Conservation (phyloP, 1,284 basidiomycete genomes). For the Butyriboletus appendiculatus region DNA sequence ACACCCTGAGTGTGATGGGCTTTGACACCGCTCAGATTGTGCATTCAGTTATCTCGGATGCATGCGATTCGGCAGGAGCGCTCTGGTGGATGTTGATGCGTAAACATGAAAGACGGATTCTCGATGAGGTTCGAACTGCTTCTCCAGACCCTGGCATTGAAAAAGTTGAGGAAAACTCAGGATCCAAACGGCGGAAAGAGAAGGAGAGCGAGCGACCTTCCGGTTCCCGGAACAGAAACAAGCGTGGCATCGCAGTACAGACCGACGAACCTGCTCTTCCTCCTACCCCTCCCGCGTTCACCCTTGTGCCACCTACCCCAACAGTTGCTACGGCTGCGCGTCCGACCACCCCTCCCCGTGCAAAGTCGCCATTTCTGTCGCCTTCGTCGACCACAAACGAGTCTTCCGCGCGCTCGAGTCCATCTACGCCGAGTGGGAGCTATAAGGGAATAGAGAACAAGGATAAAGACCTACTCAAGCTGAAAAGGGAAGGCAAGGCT, state of each 20-base stretch:
- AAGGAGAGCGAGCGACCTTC: constrained; percentile 32
- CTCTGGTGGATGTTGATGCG: constrained; percentile 96
- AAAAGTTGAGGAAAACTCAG: constrained; percentile 23
- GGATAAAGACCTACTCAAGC: constrained; percentile 49
- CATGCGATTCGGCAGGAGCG: constrained; percentile 91
- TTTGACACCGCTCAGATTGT: constrained; percentile 94
- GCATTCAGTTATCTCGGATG: constrained; percentile 89
- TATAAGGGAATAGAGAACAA: constrained; percentile 43
- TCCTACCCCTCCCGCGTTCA: constrained; percentile 60
- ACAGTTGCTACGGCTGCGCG: constrained; percentile 46
- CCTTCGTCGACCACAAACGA: constrained; percentile 59
- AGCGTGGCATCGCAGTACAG: constrained; percentile 27
- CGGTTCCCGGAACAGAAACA: constrained; percentile 26
- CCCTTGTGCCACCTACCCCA: constrained; percentile 74
- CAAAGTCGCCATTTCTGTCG: constrained; percentile 59
- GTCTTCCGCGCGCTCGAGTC: constrained; percentile 54
- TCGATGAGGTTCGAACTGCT: constrained; percentile 36
- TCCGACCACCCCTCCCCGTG: constrained; percentile 54
- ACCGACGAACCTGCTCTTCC: constrained; percentile 23
- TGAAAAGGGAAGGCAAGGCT: constrained; percentile 52
- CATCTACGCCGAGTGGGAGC: constrained; percentile 64
- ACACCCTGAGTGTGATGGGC: constrained; percentile 74
- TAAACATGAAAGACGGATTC: constrained; percentile 66
- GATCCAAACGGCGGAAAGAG: constrained; percentile 30
- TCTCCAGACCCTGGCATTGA: constrained; percentile 32